Conservation (phyloP, 306 rosid genomes). For the Cicer pinnatifidum region DNA sequence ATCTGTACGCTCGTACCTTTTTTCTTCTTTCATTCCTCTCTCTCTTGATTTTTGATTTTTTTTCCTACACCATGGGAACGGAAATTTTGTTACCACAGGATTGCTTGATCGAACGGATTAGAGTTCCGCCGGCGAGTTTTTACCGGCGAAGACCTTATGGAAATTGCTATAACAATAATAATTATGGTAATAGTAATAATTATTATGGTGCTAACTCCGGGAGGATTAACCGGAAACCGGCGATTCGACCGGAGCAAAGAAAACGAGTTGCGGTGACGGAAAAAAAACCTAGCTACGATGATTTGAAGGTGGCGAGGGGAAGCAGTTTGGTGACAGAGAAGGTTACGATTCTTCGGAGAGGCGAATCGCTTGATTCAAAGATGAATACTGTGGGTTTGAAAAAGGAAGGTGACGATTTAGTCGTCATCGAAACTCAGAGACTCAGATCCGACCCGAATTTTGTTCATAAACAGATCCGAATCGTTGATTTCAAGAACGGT, state of each 20-base stretch:
- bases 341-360: slow-evolving; percentile 77
- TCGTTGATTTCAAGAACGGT: slow-evolving; percentile 43
- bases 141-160: slow-evolving; percentile 57
- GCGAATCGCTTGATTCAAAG: slow-evolving; percentile 70
- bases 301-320: slow-evolving; percentile 46
- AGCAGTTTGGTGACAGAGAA: slow-evolving; percentile 59
- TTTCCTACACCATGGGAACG: slow-evolving; percentile 64
- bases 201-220: slow-evolving; percentile 35
- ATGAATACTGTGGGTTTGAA: slow-evolving; percentile 50
- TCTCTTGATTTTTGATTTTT: background rate
- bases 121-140: slow-evolving; percentile 51
- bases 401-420: slow-evolving; percentile 55
- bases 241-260: slow-evolving; percentile 50
- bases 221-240: slow-evolving; percentile 55
- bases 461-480: slow-evolving; percentile 56
- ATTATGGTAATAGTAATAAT: background rate
- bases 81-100: slow-evolving; percentile 82
- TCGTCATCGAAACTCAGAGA: slow-evolving; percentile 58
- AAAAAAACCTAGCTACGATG: slow-evolving; percentile 60
- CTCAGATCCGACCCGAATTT: slow-evolving; percentile 61
- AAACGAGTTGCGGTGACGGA: slow-evolving; percentile 45
- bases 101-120: slow-evolving; percentile 58
- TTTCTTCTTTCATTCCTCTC: background rate
- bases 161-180: slow-evolving; percentile 15
- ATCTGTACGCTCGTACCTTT: background rate